Evolutionary conservation across 1,139 yeast species (phyloP).

Genomic region (Yamadazyma triangularis): DNA sequence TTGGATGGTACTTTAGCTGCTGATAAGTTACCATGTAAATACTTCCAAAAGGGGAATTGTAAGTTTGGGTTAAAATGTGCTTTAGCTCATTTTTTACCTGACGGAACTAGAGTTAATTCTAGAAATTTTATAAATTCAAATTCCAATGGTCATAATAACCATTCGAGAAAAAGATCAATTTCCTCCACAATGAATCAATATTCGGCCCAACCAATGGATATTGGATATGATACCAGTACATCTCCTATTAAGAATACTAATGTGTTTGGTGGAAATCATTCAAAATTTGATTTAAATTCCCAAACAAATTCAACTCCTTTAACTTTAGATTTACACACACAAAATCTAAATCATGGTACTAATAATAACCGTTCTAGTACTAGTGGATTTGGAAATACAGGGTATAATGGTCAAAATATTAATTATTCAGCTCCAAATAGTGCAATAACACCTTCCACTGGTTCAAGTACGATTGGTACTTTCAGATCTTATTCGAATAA

Average conservation of each 20-base stretch:
- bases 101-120: slow-evolving; percentile 76
- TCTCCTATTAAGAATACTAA: not conserved
- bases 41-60: slow-evolving; percentile 91
- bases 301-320: slow-evolving; percentile 1
- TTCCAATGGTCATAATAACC: slow-evolving; percentile 1
- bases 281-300: slow-evolving; percentile 1
- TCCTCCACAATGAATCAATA: not conserved
- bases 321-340: not conserved
- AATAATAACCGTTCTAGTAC: not conserved
- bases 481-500: slow-evolving; percentile 12
- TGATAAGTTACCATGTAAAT: slow-evolving; percentile 81
- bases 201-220: slow-evolving; percentile 6
- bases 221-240: not conserved
- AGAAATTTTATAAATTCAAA: slow-evolving; percentile 15
- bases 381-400: not conserved
- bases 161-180: not conserved
- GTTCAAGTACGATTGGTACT: not conserved
- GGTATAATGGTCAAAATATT: not conserved
- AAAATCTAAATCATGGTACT: no score
- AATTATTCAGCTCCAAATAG: slow-evolving; percentile 4
- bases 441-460: slow-evolving; percentile 2
- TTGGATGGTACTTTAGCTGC: slow-evolving; percentile 51
- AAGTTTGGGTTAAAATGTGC: slow-evolving; percentile 93
- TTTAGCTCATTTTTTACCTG: slow-evolving; percentile 83
- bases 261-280: not conserved